Evolutionary conservation across 73 alveolate species (phyloP), one percentile per base, ranked within the genome.

Genomic region (Uronychia binucleata): DNA sequence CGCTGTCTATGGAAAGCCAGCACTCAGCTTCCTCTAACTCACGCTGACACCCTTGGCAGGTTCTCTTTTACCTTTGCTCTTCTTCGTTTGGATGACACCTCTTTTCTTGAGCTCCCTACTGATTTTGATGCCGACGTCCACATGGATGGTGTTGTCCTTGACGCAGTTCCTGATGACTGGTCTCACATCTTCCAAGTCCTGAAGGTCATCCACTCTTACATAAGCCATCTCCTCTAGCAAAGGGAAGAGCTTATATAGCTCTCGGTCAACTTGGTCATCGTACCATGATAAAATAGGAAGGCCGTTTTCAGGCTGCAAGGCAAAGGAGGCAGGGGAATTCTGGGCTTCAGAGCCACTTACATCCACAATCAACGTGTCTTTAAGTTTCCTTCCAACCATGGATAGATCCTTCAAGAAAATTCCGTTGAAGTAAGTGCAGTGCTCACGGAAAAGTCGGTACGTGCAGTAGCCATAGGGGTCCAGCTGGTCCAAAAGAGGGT

Each of bases 221-320:
- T 83, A 78, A 27, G 90, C 90, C 30, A 83, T 26, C n/a, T 81
- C 32, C 31, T 83, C 90, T 28, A 83, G 29, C 34, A 77, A 31
- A 28, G 91, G 85, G 30, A 77, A 74, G 0, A 77, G 59, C 31
- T 85, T 84, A 32, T 74, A 94, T 75, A 94, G 83, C 58, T 93
- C 96, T 82, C 95, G 88, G 85, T 94, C 98, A 35, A 82, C 88
- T 79, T 88, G 88, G 79, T 94, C 97, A 74, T 91, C 97, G 76
- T 91, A 94, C 97, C 98, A 94, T 8, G 96, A 89, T 32, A 92
- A 77, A 28, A 94, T 94, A 28, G 98, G 98, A 31, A 94, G 59
- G 0, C 96, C 98, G 82, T 94, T 94, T 86, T 94, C 98, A 80
- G 87, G 88, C 77, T 94, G 93, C 77, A 94, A 86, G 57, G 94